Percentiles rank a stretch among this genome's conserved stretches.
These are phyloP conservation scores for Neurospora hispaniola DNA, from an alignment of 495 filamentous ascomycete species.

Conservation along the genomic window DNA sequence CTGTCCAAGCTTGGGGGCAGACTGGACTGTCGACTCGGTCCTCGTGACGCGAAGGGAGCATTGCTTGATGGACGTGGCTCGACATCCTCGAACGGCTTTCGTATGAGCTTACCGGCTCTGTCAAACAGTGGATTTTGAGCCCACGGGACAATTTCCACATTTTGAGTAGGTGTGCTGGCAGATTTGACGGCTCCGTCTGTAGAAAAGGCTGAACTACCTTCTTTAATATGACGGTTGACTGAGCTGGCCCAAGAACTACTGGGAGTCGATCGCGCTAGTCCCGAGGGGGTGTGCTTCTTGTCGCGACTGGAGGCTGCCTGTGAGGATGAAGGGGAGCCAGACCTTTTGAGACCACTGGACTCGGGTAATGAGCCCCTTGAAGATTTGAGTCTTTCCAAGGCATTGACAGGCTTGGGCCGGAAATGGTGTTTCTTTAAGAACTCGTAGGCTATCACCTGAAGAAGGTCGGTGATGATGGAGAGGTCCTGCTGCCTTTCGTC, in stretches of 20 bases:
- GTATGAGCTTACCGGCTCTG: conserved; percentile 22
- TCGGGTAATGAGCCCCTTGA: background rate
- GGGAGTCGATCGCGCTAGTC: background rate
- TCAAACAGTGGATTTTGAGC: conserved; percentile 14
- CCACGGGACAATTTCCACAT: conserved; percentile 7
- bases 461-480: conserved; percentile 42
- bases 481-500: conserved; percentile 29
- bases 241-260: background rate
- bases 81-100: conserved; percentile 28
- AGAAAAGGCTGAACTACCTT: background rate
- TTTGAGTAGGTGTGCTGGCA: background rate
- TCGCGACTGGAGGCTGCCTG: background rate
- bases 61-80: conserved; percentile 1
- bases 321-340: background rate
- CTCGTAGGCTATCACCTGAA: conserved; percentile 51
- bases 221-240: background rate
- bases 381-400: conserved; percentile 11
- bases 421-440: conserved; percentile 62
- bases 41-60: background rate
- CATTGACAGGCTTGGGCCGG: conserved; percentile 33
- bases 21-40: background rate
- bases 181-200: background rate
- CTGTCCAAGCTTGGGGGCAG: background rate
- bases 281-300: background rate
- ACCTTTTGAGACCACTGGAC: background rate